A percentile compares a stretch with the other conserved stretches of the same genome.
phyloP scores from a whole-genome alignment of 768 basidiomycete species.

The Rhizopogon salebrosus region DNA sequence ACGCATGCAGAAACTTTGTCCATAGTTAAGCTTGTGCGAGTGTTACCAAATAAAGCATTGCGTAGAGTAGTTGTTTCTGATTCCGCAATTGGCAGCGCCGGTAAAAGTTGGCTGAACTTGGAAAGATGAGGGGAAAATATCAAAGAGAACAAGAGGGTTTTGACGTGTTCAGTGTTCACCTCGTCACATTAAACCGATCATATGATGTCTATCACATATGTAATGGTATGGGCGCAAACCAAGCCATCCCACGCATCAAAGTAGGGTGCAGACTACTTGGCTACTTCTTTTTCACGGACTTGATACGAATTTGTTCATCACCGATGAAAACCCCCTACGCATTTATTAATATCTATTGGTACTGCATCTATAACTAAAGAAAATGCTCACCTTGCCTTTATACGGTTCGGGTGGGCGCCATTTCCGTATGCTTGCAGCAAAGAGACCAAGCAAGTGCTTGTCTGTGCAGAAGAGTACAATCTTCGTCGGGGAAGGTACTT shows the following conservation, averaged over 20 bases:
- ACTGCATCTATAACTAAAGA: not conserved
- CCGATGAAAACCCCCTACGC: slow-evolving; percentile 88
- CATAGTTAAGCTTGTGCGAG: no score
- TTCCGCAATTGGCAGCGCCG: no score
- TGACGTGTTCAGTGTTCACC: no score
- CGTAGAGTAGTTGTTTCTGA: no score
- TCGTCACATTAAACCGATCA: not conserved
- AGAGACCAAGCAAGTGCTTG: slow-evolving; percentile 83
- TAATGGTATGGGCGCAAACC: not conserved
- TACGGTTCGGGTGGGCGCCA: slow-evolving; percentile 94
- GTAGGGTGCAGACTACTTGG: slow-evolving; percentile 10
- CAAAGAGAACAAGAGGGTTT: no score
- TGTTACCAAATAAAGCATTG: no score
- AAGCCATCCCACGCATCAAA: not conserved
- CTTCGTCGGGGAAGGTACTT: slow-evolving; percentile 79
- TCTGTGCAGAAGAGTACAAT: slow-evolving; percentile 79
- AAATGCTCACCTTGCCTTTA: slow-evolving; percentile 84
- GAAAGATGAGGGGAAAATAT: no score
- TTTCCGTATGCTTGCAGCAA: slow-evolving; percentile 79
- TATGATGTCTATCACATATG: slow-evolving; percentile 4
- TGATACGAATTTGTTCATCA: slow-evolving; percentile 87
- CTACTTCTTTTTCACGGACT: slow-evolving; percentile 95
- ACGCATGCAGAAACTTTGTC: no score
- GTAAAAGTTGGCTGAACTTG: no score
- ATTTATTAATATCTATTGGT: not conserved